Conservation (phyloP, 129 eudicot species). For the Solidago caesia region DNA sequence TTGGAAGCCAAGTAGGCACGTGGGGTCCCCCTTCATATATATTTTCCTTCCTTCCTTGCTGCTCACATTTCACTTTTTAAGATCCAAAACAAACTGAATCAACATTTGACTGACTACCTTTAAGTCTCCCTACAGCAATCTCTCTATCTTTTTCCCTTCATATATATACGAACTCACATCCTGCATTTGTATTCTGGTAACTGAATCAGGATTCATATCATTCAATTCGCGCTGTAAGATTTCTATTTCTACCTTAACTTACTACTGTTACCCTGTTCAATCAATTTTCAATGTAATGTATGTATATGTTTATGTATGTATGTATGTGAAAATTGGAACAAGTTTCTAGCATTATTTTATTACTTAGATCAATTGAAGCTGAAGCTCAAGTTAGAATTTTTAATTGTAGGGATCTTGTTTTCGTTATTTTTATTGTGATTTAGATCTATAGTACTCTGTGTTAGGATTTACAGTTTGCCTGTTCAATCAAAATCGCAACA, state of each 20-base stretch:
- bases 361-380: slow-evolving; percentile 9
- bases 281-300: slow-evolving; percentile 3
- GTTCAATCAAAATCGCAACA: too few species aligned
- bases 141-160: neutral
- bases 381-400: neutral
- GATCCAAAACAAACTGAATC: slow-evolving; percentile 16
- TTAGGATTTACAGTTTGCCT: neutral
- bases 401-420: neutral
- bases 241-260: slow-evolving; percentile 7
- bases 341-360: slow-evolving; percentile 17
- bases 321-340: slow-evolving; percentile 19
- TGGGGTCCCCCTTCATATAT: neutral
- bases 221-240: slow-evolving; percentile 26
- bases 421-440: neutral
- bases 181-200: slow-evolving; percentile 21
- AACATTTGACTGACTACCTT: slow-evolving; percentile 10
- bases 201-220: neutral
- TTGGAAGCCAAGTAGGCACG: slow-evolving; percentile 1
- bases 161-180: slow-evolving; percentile 7
- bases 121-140: slow-evolving; percentile 30
- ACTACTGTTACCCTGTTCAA: neutral
- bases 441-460: neutral
- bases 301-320: neutral
- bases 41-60: too few species aligned
- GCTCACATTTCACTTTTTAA: too few species aligned